phyloP scores from a whole-genome alignment of 208 protist species.

The Acanthamoeba lenticulata region DNA sequence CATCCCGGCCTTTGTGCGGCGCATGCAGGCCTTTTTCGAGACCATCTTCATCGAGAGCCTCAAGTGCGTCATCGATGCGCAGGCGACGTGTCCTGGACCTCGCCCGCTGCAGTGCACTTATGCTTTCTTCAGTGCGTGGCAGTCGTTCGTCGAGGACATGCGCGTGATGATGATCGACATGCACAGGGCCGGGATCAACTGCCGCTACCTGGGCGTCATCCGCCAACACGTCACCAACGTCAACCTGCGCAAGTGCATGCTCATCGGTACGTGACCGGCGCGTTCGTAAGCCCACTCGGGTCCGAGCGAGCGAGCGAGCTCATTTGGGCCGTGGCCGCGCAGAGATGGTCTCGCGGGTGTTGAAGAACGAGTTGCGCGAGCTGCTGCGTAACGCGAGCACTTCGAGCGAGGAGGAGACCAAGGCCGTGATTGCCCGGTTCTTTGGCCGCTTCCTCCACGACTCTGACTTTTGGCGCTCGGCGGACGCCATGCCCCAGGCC shows the following conservation, averaged over 20 bases:
- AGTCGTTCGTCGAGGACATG: constrained; percentile 35
- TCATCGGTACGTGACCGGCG: not conserved
- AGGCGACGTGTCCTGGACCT: not conserved
- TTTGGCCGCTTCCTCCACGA: not conserved
- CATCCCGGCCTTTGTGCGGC: not conserved
- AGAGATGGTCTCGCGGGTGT: constrained; percentile 53
- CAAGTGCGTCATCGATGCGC: not conserved
- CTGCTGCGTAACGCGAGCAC: not conserved
- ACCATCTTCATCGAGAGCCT: constrained; percentile 53
- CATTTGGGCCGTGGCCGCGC: not conserved
- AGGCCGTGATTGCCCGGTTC: not conserved
- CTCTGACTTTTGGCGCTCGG: not conserved
- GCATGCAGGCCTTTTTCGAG: constrained; percentile 37
- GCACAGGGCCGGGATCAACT: constrained; percentile 14
- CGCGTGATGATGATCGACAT: constrained; percentile 27
- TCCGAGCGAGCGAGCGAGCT: no score
- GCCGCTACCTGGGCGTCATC: constrained; percentile 2
- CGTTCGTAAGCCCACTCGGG: no score
- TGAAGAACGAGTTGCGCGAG: constrained; percentile 28
- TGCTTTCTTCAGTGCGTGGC: not conserved
- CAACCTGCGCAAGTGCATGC: not conserved
- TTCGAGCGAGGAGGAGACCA: not conserved
- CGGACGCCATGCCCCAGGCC: no score
- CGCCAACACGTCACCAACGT: not conserved
- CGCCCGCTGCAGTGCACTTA: not conserved